Conservation (phyloP, 2,329 filamentous ascomycete species). For the Trichophyton simii region DNA sequence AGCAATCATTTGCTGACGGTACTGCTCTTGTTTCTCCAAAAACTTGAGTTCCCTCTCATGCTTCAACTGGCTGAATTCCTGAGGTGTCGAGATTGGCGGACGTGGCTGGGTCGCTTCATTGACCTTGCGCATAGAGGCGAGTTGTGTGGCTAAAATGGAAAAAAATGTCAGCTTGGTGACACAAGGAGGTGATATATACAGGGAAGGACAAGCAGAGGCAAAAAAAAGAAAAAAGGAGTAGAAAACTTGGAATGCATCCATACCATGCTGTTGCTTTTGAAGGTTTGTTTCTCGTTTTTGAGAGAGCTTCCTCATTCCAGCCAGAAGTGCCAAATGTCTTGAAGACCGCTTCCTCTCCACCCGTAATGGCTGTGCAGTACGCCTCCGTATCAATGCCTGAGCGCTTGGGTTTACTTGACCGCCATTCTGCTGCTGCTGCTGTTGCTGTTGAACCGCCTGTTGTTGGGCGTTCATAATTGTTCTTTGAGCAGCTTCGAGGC, state of each 20-base stretch:
- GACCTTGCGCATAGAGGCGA: constrained; percentile 69
- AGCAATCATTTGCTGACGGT: constrained; percentile 51
- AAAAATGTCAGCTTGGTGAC: constrained; percentile 11
- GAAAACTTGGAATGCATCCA: constrained; percentile 13
- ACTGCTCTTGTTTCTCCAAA: constrained; percentile 44
- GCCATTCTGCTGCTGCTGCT: constrained; percentile 34
- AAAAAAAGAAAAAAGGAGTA: not conserved
- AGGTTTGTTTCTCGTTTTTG: constrained; percentile 79
- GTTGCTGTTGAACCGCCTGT: constrained; percentile 35
- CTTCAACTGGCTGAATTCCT: constrained; percentile 81
- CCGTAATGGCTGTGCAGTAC: constrained; percentile 62
- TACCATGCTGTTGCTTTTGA: constrained; percentile 76
- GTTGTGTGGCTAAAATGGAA: constrained; percentile 41
- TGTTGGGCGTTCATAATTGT: constrained; percentile 47
- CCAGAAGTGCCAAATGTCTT: constrained; percentile 76
- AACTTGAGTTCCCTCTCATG: constrained; percentile 69
- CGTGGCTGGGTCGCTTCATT: constrained; percentile 55
- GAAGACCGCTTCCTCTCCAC: constrained; percentile 80
- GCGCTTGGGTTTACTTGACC: constrained; percentile 38
- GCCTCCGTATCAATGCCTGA: constrained; percentile 48
- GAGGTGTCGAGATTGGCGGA: constrained; percentile 57
- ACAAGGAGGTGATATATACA: not conserved
- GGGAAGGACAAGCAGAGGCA: not conserved
- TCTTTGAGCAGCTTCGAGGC: constrained; percentile 51
- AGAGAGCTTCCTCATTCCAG: constrained; percentile 87